These are phyloP conservation scores for Curvularia hawaiiensis DNA, from an alignment of 2,329 filamentous ascomycete genomes.

Conservation along the genomic window DNA sequence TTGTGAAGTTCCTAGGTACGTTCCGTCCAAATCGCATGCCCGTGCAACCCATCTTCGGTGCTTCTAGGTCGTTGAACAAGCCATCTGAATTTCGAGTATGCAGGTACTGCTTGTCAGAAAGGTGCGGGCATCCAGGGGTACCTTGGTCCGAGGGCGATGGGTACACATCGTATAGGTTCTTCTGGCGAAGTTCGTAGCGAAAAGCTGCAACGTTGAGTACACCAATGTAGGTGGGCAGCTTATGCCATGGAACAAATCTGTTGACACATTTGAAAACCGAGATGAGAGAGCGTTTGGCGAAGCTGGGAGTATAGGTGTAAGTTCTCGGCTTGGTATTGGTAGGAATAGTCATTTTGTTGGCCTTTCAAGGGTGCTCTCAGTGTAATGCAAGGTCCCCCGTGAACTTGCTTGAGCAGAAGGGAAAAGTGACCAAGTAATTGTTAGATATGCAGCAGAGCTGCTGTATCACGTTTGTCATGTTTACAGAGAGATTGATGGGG, in stretches of 20 bases:
- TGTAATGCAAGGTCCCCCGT: neutral
- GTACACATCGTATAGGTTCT: constrained; percentile 54
- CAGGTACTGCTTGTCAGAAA: constrained; percentile 42
- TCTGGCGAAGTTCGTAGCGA: constrained; percentile 50
- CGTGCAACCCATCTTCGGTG: constrained; percentile 53
- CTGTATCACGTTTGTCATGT: neutral
- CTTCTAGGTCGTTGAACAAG: constrained; percentile 50
- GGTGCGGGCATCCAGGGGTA: constrained; percentile 32
- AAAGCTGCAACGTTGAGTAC: constrained; percentile 51
- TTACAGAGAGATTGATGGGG: neutral
- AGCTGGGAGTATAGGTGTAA: constrained; percentile 17
- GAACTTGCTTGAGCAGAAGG: neutral
- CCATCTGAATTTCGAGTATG: constrained; percentile 52
- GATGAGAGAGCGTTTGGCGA: constrained; percentile 31
- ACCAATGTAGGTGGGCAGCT: constrained; percentile 49
- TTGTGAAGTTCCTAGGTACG: constrained; percentile 46
- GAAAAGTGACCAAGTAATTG: neutral
- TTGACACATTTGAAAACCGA: constrained; percentile 48
- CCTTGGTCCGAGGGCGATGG: constrained; percentile 48
- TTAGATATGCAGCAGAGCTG: neutral
- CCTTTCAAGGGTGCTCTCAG: neutral
- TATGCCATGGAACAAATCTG: constrained; percentile 51
- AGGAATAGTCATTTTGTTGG: neutral
- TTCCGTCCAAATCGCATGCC: constrained; percentile 56
- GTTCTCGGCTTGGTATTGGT: neutral